Evolutionary conservation across 2,329 filamentous ascomycete species (phyloP), one percentile per base, ranked within the genome.

Genomic region (Fusarium setosum): DNA sequence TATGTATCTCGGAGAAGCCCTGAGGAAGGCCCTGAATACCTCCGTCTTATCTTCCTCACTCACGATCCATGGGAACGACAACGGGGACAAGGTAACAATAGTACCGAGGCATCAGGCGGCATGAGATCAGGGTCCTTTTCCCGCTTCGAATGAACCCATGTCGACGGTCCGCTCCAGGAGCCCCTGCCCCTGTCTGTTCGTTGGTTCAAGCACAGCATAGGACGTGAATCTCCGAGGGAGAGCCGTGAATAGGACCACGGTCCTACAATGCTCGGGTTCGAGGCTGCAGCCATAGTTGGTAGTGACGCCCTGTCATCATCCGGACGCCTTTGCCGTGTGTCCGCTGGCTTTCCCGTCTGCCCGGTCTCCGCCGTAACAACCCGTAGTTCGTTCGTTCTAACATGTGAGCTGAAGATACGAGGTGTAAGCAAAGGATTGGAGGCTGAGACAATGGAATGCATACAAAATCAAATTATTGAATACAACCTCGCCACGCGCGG

Each of bases 391-490:
- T 29, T n/a, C 2, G 15, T n/a, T 7, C n/a, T 17, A 6, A 9
- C 15, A 17, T 9, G 37, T 23, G 45, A 40, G 24, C 15, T 32
- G 23, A 40, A 51, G 23, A 40, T 50, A 41, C 26, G 47, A 63
- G 47, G 37, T 55, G 54, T 17, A 42, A 52, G 35, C 44, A 18
- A 37, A 63, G 47, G 26, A 17, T 56, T 24, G 45, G 44, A 49
- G 47, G 63, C 63, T 64, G 50, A 50, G 44, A 61, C 51, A 50
- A 24, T 60, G 63, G 59, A 67, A 67, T 67, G 63, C 31, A 64
- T 65, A 31, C 20, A 31, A 47, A 51, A 40, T 29, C 48, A 41
- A 34, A 66, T 55, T 35, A 32, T 34, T 26, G 21, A 51, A 51
- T 29, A 32, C 18, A 24, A 45, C 10, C 26, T 56, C 35, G 53